Conservation (phyloP, 768 basidiomycete species). For the Boletus tylopilopsis region DNA sequence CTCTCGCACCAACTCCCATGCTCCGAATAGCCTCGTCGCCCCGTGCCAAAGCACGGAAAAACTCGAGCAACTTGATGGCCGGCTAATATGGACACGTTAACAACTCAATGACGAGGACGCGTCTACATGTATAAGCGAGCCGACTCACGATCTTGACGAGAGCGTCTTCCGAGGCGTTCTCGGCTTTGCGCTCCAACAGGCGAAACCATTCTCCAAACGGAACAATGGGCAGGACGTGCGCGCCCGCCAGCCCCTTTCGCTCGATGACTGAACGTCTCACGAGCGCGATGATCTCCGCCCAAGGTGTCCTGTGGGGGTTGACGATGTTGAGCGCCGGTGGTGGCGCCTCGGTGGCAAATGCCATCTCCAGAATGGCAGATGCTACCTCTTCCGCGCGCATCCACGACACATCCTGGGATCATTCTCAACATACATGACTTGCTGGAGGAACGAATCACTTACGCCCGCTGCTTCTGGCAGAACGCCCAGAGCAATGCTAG, state of each 20-base stretch:
- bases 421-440: neutral
- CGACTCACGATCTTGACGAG: slow-evolving; percentile 1
- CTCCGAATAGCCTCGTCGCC: neutral
- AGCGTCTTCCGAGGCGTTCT: slow-evolving; percentile 7
- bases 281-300: slow-evolving; percentile 25
- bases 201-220: slow-evolving; percentile 30
- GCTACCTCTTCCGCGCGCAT: slow-evolving; percentile 35
- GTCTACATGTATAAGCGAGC: no score
- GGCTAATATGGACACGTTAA: slow-evolving; percentile 18
- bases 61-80: slow-evolving; percentile 30
- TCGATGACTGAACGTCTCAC: slow-evolving; percentile 18
- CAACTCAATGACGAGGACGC: no score
- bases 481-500: slow-evolving; percentile 24
- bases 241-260: slow-evolving; percentile 2
- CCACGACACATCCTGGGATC: slow-evolving; percentile 31
- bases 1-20: no score
- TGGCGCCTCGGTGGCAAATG: slow-evolving; percentile 16
- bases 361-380: slow-evolving; percentile 31
- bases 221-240: slow-evolving; percentile 18
- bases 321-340: slow-evolving; percentile 34
- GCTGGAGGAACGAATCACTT: slow-evolving; percentile 7
- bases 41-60: slow-evolving; percentile 17
- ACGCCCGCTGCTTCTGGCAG: slow-evolving; percentile 32
- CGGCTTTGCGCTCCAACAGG: slow-evolving; percentile 24
- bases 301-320: slow-evolving; percentile 33